Percentiles rank a stretch among this genome's conserved stretches.
phyloP scores from a whole-genome alignment of 306 rosid species.

The Vigna mungo region DNA sequence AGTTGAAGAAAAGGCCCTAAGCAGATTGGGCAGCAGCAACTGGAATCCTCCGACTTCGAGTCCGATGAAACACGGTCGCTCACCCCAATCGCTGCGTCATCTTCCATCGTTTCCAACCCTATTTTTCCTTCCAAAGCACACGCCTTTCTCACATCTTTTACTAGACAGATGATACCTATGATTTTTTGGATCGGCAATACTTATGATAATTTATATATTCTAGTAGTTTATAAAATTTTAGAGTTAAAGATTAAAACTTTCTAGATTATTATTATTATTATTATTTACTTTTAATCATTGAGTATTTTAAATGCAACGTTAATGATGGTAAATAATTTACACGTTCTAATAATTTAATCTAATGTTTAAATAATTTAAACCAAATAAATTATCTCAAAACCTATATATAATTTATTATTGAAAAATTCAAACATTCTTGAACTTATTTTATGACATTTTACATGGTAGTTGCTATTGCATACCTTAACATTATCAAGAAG shows the following conservation, averaged over 20 bases:
- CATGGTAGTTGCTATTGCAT: background rate
- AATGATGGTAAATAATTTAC: background rate
- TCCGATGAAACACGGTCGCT: slow-evolving; percentile 1
- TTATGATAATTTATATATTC: no score
- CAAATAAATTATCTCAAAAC: background rate
- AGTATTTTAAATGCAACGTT: background rate
- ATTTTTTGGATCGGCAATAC: background rate
- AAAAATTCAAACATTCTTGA: background rate
- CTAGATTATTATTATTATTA: background rate
- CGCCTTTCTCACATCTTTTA: no score
- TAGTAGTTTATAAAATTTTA: no score
- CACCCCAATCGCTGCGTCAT: background rate
- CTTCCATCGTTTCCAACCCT: slow-evolving; percentile 43
- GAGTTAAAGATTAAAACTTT: background rate
- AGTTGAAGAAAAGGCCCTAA: slow-evolving; percentile 62
- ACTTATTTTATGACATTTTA: background rate
- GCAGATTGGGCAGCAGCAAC: slow-evolving; percentile 79
- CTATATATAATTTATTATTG: background rate
- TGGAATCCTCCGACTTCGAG: slow-evolving; percentile 38
- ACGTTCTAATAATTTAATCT: background rate
- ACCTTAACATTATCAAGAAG: background rate
- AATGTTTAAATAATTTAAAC: background rate
- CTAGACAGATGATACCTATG: background rate
- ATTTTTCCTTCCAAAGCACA: background rate
- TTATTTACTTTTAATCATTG: background rate